Conservation (phyloP, 257 asterid genomes). For the Gentiana dahurica region DNA sequence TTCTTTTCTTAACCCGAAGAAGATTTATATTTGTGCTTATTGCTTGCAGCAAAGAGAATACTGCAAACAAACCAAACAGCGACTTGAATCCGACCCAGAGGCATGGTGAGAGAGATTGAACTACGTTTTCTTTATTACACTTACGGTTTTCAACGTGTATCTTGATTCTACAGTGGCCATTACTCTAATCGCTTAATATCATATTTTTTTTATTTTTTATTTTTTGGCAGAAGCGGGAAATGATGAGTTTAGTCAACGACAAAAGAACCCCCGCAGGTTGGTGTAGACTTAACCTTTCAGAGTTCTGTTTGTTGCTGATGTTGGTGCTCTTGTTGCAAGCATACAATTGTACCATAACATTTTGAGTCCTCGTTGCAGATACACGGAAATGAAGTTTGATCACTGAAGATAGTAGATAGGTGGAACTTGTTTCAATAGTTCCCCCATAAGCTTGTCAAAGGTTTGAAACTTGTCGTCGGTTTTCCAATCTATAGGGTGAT, state of each 20-base stretch:
- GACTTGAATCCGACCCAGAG: constrained; percentile 63
- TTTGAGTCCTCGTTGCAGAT: constrained; percentile 38
- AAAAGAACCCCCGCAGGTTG: constrained; percentile 86
- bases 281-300: constrained; percentile 9
- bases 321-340: background rate
- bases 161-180: no score
- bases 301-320: background rate
- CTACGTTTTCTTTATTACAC: constrained; percentile 2
- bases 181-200: no score
- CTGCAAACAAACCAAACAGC: constrained; percentile 28
- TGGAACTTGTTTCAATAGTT: constrained; percentile 28
- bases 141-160: constrained; percentile 1
- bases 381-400: constrained; percentile 90
- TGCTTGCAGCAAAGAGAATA: constrained; percentile 68
- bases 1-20: background rate
- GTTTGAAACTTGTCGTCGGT: constrained; percentile 20
- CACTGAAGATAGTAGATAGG: constrained; percentile 40
- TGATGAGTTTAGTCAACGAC: constrained; percentile 73
- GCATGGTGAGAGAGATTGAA: constrained; percentile 41
- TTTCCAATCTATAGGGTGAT: constrained; percentile 43
- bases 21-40: constrained; percentile 3
- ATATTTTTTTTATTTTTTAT: background rate
- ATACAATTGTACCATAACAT: background rate
- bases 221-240: constrained; percentile 40
- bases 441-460: constrained; percentile 21